Evolutionary conservation across 192 early-diverging fungal genomes (phyloP).

Genomic region (Coemansia pectinata): DNA sequence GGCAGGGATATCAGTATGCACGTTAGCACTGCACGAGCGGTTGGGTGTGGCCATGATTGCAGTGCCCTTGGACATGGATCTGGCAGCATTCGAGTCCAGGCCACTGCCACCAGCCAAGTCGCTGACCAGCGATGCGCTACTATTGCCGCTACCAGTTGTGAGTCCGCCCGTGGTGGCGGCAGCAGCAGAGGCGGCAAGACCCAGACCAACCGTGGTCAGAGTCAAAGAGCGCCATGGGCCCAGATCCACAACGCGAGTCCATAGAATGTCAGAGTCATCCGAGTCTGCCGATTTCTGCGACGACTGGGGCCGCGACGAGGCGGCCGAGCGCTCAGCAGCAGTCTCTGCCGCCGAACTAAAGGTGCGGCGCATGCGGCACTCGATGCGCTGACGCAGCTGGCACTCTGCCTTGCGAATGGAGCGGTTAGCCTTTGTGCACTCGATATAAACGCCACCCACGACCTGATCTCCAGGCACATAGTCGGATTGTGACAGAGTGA

Average conservation of each 20-base stretch:
- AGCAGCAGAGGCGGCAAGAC: slow-evolving; percentile 33
- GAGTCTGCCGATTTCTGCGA: slow-evolving; percentile 30
- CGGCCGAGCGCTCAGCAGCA: slow-evolving; percentile 23
- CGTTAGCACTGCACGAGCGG: slow-evolving; percentile 46
- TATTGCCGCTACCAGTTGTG: background rate
- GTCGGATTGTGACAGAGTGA: slow-evolving; percentile 47
- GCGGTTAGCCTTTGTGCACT: slow-evolving; percentile 35
- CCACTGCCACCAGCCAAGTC: background rate
- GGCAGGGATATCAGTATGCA: slow-evolving; percentile 39
- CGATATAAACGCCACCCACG: slow-evolving; percentile 49
- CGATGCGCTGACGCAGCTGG: slow-evolving; percentile 48
- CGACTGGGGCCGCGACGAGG: slow-evolving; percentile 36
- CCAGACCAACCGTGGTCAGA: slow-evolving; percentile 35
- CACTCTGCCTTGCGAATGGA: slow-evolving; percentile 45
- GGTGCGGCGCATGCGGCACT: slow-evolving; percentile 52
- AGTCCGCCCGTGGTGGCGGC: slow-evolving; percentile 1
- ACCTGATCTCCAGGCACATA: slow-evolving; percentile 51
- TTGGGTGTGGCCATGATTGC: slow-evolving; percentile 19
- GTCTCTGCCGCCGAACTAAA: slow-evolving; percentile 38
- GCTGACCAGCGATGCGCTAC: slow-evolving; percentile 13
- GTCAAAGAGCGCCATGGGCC: slow-evolving; percentile 26
- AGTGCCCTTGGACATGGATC: slow-evolving; percentile 14
- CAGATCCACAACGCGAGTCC: slow-evolving; percentile 40
- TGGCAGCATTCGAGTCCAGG: slow-evolving; percentile 2
- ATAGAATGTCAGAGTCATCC: slow-evolving; percentile 51